These are phyloP conservation scores for Apiotrichum mycotoxinovorans DNA, from an alignment of 1,284 basidiomycete genomes.

Conservation along the genomic window DNA sequence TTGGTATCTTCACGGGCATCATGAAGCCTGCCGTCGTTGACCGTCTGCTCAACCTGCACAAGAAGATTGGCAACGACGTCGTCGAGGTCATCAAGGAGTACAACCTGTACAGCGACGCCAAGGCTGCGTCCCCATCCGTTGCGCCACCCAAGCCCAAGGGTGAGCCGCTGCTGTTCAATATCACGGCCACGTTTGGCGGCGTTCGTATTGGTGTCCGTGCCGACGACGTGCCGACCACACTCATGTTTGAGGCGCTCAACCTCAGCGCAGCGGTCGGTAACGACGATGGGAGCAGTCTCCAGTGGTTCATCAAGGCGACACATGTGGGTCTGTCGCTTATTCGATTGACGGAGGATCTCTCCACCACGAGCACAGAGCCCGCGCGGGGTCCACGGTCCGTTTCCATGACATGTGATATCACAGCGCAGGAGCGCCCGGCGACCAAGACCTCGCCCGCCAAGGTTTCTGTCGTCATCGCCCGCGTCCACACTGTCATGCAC, in stretches of 20 bases:
- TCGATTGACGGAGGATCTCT: constrained; percentile 16
- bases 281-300: constrained; percentile 21
- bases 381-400: constrained; percentile 67
- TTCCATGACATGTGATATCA: constrained; percentile 73
- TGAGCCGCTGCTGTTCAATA: constrained; percentile 18
- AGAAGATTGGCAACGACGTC: constrained; percentile 38
- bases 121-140: neutral
- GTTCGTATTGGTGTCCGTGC: constrained; percentile 42
- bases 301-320: constrained; percentile 41
- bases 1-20: constrained; percentile 46
- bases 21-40: constrained; percentile 47
- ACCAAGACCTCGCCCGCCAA: constrained; percentile 23
- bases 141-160: neutral
- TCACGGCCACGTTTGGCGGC: constrained; percentile 32
- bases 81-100: constrained; percentile 28
- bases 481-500: constrained; percentile 86
- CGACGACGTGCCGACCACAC: constrained; percentile 40
- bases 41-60: constrained; percentile 42
- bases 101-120: neutral
- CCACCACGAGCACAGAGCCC: constrained; percentile 44
- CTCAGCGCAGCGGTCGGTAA: constrained; percentile 35
- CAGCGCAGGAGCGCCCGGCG: constrained; percentile 43
- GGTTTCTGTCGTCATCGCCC: constrained; percentile 60
- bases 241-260: constrained; percentile 41
- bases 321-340: constrained; percentile 41